Evolutionary conservation across 1,139 yeast genomes (phyloP).

Genomic region (Suhomyces choctaworum): DNA sequence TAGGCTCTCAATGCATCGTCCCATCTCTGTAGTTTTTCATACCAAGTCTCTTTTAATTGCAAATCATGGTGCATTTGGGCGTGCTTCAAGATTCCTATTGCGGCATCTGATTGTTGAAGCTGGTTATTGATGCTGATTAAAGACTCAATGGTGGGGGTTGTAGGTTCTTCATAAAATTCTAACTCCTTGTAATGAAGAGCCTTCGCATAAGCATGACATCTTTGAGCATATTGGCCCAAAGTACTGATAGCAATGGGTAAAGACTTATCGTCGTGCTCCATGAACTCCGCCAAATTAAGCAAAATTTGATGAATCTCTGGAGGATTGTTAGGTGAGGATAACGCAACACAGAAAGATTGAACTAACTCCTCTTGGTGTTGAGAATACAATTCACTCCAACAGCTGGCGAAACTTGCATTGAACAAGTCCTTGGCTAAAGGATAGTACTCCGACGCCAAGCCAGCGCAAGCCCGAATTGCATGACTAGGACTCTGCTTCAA

Average conservation of each 20-base stretch:
- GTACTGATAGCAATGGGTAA: slow-evolving; percentile 88
- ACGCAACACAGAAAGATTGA: slow-evolving; percentile 79
- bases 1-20: slow-evolving; percentile 95
- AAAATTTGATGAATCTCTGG: slow-evolving; percentile 94
- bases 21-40: slow-evolving; percentile 95
- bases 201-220: slow-evolving; percentile 97
- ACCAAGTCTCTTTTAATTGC: slow-evolving; percentile 96
- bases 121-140: slow-evolving; percentile 91
- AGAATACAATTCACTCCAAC: slow-evolving; percentile 93
- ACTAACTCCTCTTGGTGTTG: slow-evolving; percentile 90
- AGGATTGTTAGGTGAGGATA: slow-evolving; percentile 88
- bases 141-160: slow-evolving; percentile 89
- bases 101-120: slow-evolving; percentile 95
- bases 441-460: slow-evolving; percentile 82
- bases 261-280: slow-evolving; percentile 97
- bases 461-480: slow-evolving; percentile 91
- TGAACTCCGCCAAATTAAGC: slow-evolving; percentile 86
- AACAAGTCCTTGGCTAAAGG: slow-evolving; percentile 90
- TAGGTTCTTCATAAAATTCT: slow-evolving; percentile 91
- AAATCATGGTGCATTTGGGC: slow-evolving; percentile 93
- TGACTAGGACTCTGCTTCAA: slow-evolving; percentile 93
- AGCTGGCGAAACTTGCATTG: slow-evolving; percentile 92
- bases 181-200: slow-evolving; percentile 94
- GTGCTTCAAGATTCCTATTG: slow-evolving; percentile 92
- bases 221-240: slow-evolving; percentile 88